A percentile compares a stretch with the other conserved stretches of the same genome.
Evolutionary conservation across 2,329 filamentous ascomycete genomes (phyloP).

Genomic region (Xylariaceae sp.): DNA sequence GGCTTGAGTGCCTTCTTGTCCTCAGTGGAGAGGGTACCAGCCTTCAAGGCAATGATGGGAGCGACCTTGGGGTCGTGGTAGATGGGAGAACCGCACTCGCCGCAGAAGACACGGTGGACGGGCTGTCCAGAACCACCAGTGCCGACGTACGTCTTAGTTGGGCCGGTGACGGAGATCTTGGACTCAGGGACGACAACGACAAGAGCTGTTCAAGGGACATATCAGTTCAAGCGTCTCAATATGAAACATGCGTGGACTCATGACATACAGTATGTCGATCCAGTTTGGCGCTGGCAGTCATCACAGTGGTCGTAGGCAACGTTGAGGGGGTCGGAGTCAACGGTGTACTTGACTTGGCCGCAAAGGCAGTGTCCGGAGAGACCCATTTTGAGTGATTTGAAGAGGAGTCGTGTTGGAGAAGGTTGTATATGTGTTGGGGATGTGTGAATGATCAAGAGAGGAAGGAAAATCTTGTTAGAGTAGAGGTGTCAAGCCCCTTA

Average conservation of each 20-base stretch:
- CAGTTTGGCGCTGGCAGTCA: conserved; percentile 68
- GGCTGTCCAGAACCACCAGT: conserved; percentile 58
- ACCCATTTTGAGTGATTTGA: conserved; percentile 50
- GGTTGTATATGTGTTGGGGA: background rate
- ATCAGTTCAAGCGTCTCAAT: conserved; percentile 11
- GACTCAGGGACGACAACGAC: conserved; percentile 66
- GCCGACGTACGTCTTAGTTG: conserved; percentile 62
- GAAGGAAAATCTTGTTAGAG: background rate
- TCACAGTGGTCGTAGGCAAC: conserved; percentile 70
- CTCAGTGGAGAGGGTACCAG: conserved; percentile 59
- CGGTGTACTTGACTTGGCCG: conserved; percentile 68
- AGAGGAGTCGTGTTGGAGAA: background rate
- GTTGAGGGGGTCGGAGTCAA: conserved; percentile 35
- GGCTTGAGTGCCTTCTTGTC: conserved; percentile 68
- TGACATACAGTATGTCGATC: conserved; percentile 64
- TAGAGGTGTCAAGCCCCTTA: conserved; percentile 11
- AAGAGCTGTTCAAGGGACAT: conserved; percentile 47
- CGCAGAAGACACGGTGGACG: conserved; percentile 68
- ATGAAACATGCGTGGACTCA: background rate
- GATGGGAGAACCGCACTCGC: conserved; percentile 66
- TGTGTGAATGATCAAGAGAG: conserved; percentile 1
- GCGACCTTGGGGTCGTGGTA: conserved; percentile 69
- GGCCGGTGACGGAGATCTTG: conserved; percentile 61
- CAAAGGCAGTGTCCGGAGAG: conserved; percentile 69
- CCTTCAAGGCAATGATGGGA: conserved; percentile 70